A percentile compares a stretch with the other conserved stretches of the same genome.
These are phyloP conservation scores for Psilocybe tampanensis DNA, from an alignment of 768 basidiomycete genomes.

Conservation along the genomic window DNA sequence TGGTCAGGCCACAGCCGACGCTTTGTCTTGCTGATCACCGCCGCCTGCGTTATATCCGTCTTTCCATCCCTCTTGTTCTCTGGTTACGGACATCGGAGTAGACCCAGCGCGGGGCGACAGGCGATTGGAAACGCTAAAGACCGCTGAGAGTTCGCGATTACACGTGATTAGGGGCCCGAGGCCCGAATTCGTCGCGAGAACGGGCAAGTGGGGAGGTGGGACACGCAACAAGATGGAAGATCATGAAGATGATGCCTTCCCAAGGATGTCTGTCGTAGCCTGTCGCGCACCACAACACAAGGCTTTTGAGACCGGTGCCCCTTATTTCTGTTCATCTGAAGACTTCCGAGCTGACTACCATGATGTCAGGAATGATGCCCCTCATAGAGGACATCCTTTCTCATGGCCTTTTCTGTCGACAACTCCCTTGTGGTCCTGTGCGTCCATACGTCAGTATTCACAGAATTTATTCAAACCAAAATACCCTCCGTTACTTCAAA, in stretches of 20 bases:
- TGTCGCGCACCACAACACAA: conserved; percentile 6
- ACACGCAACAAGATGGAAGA: background rate
- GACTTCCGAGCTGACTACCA: conserved; percentile 12
- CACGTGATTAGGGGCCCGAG: conserved; percentile 13
- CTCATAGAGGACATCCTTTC: conserved; percentile 5
- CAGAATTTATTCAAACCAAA: background rate
- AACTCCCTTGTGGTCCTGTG: conserved; percentile 5
- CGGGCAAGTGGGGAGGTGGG: background rate
- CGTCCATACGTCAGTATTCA: background rate
- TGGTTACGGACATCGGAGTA: background rate
- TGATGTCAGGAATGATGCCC: conserved; percentile 11
- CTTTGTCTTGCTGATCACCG: background rate
- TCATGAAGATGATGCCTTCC: conserved; percentile 13
- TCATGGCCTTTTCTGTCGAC: conserved; percentile 5
- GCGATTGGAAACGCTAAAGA: too few relatives aligned
- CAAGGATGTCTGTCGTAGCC: conserved; percentile 8
- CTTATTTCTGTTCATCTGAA: conserved; percentile 13
- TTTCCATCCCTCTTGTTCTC: background rate
- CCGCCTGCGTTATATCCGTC: conserved; percentile 1
- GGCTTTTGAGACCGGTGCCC: conserved; percentile 1
- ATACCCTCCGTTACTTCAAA: background rate
- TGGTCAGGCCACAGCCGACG: background rate
- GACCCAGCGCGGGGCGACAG: too few relatives aligned
- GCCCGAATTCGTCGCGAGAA: conserved; percentile 14
- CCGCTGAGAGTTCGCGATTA: conserved; percentile 5